Base-by-base conservation (phyloP, 305 asterid species). In the Fraxinus platypoda region DNA sequence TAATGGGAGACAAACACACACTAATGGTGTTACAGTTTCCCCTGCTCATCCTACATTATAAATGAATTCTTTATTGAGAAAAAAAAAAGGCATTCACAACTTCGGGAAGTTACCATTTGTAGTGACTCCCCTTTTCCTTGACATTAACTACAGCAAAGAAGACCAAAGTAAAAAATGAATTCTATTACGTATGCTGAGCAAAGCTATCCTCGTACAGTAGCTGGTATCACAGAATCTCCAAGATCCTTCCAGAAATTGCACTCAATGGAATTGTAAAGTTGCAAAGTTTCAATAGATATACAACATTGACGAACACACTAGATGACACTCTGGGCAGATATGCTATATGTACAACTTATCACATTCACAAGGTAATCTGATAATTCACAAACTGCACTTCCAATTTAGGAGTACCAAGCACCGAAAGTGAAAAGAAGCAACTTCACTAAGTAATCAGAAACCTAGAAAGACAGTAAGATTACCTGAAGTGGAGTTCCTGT, bases 401-500 rank as follows among this genome's bases (percentile, higher is more conserved):
- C 41, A 15, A 54, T 26, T n/a, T 13, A 52, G 37, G 49, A 77
- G 23, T 17, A 30, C 19, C 35, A 8, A 46, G 54, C 46, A 31
- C 5, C 12, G 3, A 25, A 62, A 62, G 71, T 62, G 17, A 31
- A 62, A 62, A 35, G 57, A 57, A 28, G 28, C 21, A 15, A 76
- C 33, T 71, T 71, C 41, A 6, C 75, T 2, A 78, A 46, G 5
- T 25, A 62, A n/a, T 31, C 12, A 59, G n/a, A 23, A 59, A 25
- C 21, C n/a, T 31, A 71, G 74, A 11, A 78, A 81, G 77, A 37
- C 9, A 72, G 76, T 37, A 73, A 77, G 41, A 81, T 78, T 83
- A 94, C 98, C 97, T 97, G 99, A 82, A 97, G 98, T 37, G 99
- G 98, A 4, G 99, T 97, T 80, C 99, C 98, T 9, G 99, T 97